Base-by-base conservation (phyloP, 805 yeast species). In the Saccharomycopsis sp. region DNA sequence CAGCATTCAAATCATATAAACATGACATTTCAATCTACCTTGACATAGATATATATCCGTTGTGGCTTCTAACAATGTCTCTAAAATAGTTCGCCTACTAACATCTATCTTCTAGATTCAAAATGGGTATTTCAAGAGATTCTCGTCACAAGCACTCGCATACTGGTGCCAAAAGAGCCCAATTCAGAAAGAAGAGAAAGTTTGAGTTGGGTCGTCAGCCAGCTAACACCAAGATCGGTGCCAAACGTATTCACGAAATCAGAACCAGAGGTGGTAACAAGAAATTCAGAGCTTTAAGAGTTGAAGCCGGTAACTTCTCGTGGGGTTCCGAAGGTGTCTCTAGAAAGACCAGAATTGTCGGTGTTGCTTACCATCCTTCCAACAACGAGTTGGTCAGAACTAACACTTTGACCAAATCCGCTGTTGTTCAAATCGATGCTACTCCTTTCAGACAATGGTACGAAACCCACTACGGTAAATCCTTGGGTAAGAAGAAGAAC, bases 231-330 rank as follows among this genome's bases (percentile, higher is more conserved):
- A 92, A 90, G 85, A 92, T 94, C 74, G 99, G 98, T 76, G 78
- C 96, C 72, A 94, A 94, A 89, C 90, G 99, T 84, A 92, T 94
- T 75, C 99, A 94, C 86, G 72, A 96, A 70, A 97, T 94, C 75
- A 96, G 99, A 86, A 90, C 97, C 78, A 92, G 99, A 83, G 99
- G 99, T 83, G 99, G 99, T 80, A 93, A 94, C 96, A 82, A 87
- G 83, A 94, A 94, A 84, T 93, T 86, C 94, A 93, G 98, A 86
- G 99, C 99, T 77, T 87, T 94, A 79, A 94, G 99, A 88, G 80
- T 94, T 73, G 99, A 94, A 79, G 84, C 96, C 70, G 97, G 96
- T 84, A 94, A 94, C 97, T 94, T 93, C 83, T 92, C 98, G 63
- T 94, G 99, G 99, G 98, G 90, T 74, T 93, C 98, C 69, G 99